Conservation (phyloP, 2,329 filamentous ascomycete genomes). For the Penicillium sp. region DNA sequence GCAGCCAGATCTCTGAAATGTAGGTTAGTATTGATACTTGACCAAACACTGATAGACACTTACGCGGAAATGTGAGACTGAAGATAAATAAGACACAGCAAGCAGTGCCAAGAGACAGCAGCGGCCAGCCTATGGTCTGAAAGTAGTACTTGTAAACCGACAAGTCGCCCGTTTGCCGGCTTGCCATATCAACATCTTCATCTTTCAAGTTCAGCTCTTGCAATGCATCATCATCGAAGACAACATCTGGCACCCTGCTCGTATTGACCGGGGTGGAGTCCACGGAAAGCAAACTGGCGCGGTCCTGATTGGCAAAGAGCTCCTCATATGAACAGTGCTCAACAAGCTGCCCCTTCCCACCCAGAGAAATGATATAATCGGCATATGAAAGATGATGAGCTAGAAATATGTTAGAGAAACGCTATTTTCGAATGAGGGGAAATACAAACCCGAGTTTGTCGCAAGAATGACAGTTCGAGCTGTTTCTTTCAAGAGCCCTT, state of each 20-base stretch:
- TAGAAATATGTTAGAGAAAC: background rate
- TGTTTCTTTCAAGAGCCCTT: conserved; percentile 36
- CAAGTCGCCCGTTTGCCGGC: conserved; percentile 32
- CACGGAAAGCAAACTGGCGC: conserved; percentile 10
- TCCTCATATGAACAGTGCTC: conserved; percentile 31
- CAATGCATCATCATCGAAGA: conserved; percentile 16
- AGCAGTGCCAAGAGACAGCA: conserved; percentile 13
- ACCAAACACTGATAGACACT: too few relatives aligned
- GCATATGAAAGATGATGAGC: conserved; percentile 20
- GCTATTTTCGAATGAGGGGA: background rate
- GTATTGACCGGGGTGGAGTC: conserved; percentile 1
- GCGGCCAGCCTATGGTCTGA: conserved; percentile 22
- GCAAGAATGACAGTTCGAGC: conserved; percentile 34
- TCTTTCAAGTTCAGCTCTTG: conserved; percentile 23
- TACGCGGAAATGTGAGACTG: background rate
- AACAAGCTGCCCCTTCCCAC: conserved; percentile 25
- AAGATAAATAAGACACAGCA: background rate
- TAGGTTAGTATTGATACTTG: background rate
- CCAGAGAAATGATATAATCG: conserved; percentile 32
- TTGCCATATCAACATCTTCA: conserved; percentile 10
- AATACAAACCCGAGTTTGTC: conserved; percentile 24
- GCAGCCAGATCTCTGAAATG: conserved; percentile 21
- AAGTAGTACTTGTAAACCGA: conserved; percentile 32
- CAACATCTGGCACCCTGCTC: conserved; percentile 5
- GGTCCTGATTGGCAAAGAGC: conserved; percentile 22